Evolutionary conservation across 495 filamentous ascomycete genomes (phyloP).

Genomic region (Aspergillus sclerotiicarbonarius): DNA sequence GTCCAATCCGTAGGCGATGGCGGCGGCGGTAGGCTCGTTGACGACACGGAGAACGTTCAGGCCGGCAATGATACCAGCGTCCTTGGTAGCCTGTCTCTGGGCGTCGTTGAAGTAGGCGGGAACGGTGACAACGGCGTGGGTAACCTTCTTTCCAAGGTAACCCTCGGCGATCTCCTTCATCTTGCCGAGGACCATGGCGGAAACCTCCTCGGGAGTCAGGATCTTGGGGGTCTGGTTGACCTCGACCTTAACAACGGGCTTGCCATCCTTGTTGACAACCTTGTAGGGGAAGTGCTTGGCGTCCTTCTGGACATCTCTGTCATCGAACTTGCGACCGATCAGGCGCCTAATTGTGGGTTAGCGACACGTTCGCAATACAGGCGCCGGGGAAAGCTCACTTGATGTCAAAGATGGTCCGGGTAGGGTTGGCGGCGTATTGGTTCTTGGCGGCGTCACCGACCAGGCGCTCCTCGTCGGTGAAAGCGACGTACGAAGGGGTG

Average conservation of each 20-base stretch:
- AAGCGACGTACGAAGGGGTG: constrained; percentile 97
- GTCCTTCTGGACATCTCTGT: constrained; percentile 82
- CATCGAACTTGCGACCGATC: constrained; percentile 84
- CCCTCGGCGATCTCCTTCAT: constrained; percentile 97
- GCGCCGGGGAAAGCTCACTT: constrained; percentile 60
- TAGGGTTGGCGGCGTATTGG: constrained; percentile 92
- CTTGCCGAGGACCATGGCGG: constrained; percentile 84
- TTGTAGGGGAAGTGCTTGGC: constrained; percentile 91
- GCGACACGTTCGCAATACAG: neutral
- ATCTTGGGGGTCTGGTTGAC: constrained; percentile 70
- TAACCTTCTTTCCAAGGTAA: constrained; percentile 92
- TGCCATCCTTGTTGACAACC: constrained; percentile 76
- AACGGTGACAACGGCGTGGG: constrained; percentile 95
- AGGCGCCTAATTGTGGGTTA: constrained; percentile 61
- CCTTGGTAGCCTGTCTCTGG: constrained; percentile 97
- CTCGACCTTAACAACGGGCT: constrained; percentile 76
- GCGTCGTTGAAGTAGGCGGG: constrained; percentile 99
- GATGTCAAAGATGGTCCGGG: constrained; percentile 85
- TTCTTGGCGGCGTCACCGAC: constrained; percentile 99
- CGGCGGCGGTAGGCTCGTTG: constrained; percentile 89
- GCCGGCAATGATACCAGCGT: constrained; percentile 90
- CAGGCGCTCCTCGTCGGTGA: constrained; percentile 94
- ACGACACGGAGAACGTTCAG: constrained; percentile 97
- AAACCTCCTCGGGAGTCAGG: constrained; percentile 85
- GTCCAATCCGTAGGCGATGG: constrained; percentile 85